These are phyloP conservation scores for Penicillium griseofulvum DNA, from an alignment of 2,329 filamentous ascomycete genomes.

Conservation along the genomic window DNA sequence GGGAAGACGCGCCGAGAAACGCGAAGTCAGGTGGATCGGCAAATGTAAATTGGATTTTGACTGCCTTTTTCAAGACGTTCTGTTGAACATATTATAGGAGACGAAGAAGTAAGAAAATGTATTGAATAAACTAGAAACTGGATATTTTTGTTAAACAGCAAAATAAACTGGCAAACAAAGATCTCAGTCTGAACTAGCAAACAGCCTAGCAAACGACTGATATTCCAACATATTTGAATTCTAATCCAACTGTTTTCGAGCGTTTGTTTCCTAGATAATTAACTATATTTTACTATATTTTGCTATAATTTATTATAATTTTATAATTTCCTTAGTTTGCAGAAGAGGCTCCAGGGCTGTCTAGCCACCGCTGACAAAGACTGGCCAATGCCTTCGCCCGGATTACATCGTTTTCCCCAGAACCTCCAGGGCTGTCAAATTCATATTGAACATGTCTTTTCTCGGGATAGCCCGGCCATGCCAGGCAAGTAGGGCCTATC, in stretches of 20 bases:
- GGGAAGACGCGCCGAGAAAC: conserved; percentile 37
- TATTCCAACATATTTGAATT: too few relatives aligned
- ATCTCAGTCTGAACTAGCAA: too few relatives aligned
- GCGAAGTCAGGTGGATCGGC: conserved; percentile 28
- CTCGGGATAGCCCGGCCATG: conserved; percentile 21
- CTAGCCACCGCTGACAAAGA: conserved; percentile 8
- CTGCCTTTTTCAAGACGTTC: not conserved
- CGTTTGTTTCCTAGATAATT: too few relatives aligned
- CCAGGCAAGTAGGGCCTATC: conserved; percentile 17
- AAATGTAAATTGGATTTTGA: conserved; percentile 1
- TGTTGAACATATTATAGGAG: too few relatives aligned
- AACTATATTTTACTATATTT: too few relatives aligned
- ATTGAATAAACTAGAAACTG: too few relatives aligned
- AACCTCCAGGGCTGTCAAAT: conserved; percentile 6
- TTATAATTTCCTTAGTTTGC: not conserved
- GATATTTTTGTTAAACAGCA: too few relatives aligned
- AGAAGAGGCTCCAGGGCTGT: not conserved
- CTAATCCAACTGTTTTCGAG: too few relatives aligned
- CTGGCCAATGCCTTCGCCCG: conserved; percentile 18
- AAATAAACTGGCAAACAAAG: too few relatives aligned
- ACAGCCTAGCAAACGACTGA: too few relatives aligned
- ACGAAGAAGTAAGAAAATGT: too few relatives aligned
- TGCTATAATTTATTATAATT: not conserved
- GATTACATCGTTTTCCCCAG: conserved; percentile 17
- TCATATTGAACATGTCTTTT: conserved; percentile 18